Conservation (phyloP, 2,329 filamentous ascomycete genomes). For the Fusarium stilboides region DNA sequence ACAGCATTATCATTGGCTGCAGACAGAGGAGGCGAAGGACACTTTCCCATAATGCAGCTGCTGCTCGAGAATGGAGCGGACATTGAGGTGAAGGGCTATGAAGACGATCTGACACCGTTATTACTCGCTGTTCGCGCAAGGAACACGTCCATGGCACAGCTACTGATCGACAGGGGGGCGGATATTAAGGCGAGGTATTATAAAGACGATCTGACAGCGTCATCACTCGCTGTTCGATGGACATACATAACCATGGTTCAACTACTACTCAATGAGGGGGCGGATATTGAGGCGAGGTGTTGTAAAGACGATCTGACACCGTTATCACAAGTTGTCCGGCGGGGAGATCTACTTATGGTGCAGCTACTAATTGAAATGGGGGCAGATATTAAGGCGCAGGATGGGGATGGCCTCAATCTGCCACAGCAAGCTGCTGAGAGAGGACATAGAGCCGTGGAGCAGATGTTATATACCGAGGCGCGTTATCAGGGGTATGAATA, state of each 20-base stretch:
- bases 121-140: background rate
- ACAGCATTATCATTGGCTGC: too few relatives aligned
- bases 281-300: background rate
- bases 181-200: background rate
- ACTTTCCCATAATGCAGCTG: background rate
- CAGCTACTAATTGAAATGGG: background rate
- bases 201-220: background rate
- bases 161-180: background rate
- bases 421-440: constrained; percentile 3
- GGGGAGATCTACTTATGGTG: too few relatives aligned
- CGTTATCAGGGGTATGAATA: too few relatives aligned
- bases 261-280: background rate
- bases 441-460: background rate
- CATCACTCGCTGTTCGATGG: background rate
- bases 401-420: background rate
- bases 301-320: background rate
- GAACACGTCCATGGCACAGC: background rate
- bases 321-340: too few relatives aligned
- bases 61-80: background rate
- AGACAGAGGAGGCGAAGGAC: too few relatives aligned
- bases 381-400: background rate
- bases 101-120: background rate
- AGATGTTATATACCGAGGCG: background rate
- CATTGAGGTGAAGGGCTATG: too few relatives aligned
- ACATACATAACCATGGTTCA: background rate